phyloP scores from a whole-genome alignment of 768 basidiomycete species.

The Termitomyces sp. region DNA sequence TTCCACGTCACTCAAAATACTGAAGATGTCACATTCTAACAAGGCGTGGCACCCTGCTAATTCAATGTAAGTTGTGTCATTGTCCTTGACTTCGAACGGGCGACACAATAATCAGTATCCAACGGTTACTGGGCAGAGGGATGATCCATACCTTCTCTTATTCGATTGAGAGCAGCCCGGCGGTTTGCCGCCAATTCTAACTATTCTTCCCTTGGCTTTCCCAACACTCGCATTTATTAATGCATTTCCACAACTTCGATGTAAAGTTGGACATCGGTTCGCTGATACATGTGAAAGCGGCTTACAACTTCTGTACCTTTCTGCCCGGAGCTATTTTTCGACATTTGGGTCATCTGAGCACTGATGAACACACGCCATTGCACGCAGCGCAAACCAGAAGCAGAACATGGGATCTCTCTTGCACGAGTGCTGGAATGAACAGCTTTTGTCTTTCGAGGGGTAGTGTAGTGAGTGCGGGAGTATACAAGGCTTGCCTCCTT shows the following conservation, averaged over 20 bases:
- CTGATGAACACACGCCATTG: conserved; percentile 1
- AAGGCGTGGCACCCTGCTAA: neutral
- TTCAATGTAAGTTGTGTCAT: neutral
- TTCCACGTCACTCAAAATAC: neutral
- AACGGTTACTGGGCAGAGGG: neutral
- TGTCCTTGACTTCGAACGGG: neutral
- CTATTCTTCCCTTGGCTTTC: neutral
- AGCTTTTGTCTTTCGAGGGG: too few relatives aligned
- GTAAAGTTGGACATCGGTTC: neutral
- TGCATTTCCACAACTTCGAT: neutral
- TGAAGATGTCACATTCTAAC: neutral
- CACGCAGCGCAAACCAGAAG: conserved; percentile 11
- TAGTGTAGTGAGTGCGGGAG: neutral
- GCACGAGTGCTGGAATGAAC: neutral
- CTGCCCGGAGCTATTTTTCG: conserved; percentile 5
- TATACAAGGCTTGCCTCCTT: neutral
- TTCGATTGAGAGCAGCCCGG: neutral
- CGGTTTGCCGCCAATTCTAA: too few relatives aligned
- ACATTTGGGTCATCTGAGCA: conserved; percentile 13
- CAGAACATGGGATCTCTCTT: conserved; percentile 3
- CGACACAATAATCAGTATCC: neutral
- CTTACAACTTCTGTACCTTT: neutral
- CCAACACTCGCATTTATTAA: neutral
- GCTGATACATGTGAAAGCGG: conserved; percentile 10
- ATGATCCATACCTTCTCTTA: neutral